Evolutionary conservation across 495 filamentous ascomycete species (phyloP).

Genomic region (Neurospora sp.): DNA sequence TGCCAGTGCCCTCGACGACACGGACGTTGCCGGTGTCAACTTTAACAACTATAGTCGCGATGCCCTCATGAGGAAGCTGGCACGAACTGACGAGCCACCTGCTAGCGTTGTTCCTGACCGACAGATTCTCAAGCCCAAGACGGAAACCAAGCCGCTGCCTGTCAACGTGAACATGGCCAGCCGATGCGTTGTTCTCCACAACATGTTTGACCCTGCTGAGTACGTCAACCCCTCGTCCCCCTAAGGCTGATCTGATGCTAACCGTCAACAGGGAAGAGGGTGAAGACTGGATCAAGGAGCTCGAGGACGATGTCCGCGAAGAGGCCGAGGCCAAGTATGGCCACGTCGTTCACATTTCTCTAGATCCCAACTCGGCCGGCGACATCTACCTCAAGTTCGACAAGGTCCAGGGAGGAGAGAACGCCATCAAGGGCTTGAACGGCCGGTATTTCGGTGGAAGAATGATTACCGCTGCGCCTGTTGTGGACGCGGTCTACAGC

Average conservation of each 20-base stretch:
- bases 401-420: constrained; percentile 85
- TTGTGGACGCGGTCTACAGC: constrained; percentile 97
- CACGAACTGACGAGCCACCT: constrained; percentile 81
- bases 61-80: constrained; percentile 94
- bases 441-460: constrained; percentile 88
- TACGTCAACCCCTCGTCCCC: constrained; percentile 41
- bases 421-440: constrained; percentile 94
- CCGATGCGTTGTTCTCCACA: constrained; percentile 85
- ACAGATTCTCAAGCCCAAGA: constrained; percentile 66
- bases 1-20: constrained; percentile 94
- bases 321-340: constrained; percentile 97
- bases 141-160: constrained; percentile 70
- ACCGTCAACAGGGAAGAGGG: constrained; percentile 65
- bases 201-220: constrained; percentile 91
- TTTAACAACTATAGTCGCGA: constrained; percentile 99
- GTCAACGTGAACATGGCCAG: constrained; percentile 88
- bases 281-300: constrained; percentile 80
- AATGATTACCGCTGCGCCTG: constrained; percentile 84
- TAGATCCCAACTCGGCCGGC: constrained; percentile 88
- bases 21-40: constrained; percentile 95
- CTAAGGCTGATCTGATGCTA: constrained; percentile 23
- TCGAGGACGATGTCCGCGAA: constrained; percentile 85
- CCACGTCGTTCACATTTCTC: constrained; percentile 91
- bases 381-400: constrained; percentile 99
- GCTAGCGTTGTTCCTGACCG: constrained; percentile 53